A percentile compares a stretch with the other conserved stretches of the same genome.
phyloP scores from a whole-genome alignment of 192 early-diverging fungal species.

The Backusella psychrophila region DNA sequence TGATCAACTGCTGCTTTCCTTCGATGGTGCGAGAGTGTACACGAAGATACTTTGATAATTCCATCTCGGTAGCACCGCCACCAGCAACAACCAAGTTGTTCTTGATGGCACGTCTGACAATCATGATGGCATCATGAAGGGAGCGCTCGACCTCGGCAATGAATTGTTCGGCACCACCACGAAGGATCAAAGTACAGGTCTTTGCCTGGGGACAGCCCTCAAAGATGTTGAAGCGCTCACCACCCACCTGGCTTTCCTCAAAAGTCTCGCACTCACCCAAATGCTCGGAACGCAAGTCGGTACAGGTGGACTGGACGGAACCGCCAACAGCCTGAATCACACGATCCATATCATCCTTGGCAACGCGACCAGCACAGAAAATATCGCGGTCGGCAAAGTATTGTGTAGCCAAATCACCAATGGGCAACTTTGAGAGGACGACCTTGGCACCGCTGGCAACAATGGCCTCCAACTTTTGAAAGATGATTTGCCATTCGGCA shows the following conservation, averaged over 20 bases:
- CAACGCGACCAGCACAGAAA: slow-evolving; percentile 97
- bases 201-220: slow-evolving; percentile 89
- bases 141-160: slow-evolving; percentile 98
- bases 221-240: slow-evolving; percentile 97
- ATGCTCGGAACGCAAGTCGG: slow-evolving; percentile 78
- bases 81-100: slow-evolving; percentile 96
- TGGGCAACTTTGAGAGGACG: slow-evolving; percentile 95
- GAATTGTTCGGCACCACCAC: slow-evolving; percentile 99
- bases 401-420: slow-evolving; percentile 98
- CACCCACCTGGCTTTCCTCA: slow-evolving; percentile 96
- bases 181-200: slow-evolving; percentile 93
- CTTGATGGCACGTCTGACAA: slow-evolving; percentile 96
- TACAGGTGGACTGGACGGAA: slow-evolving; percentile 86
- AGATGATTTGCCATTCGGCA: slow-evolving; percentile 99
- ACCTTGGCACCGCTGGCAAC: slow-evolving; percentile 95
- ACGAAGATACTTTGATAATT: slow-evolving; percentile 91
- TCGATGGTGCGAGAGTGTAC: slow-evolving; percentile 91
- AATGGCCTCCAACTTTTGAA: slow-evolving; percentile 96
- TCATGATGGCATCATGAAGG: slow-evolving; percentile 99
- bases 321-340: slow-evolving; percentile 96
- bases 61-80: slow-evolving; percentile 99
- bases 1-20: slow-evolving; percentile 98
- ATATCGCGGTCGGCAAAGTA: slow-evolving; percentile 99
- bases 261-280: slow-evolving; percentile 89
- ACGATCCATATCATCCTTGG: slow-evolving; percentile 89